Evolutionary conservation across 192 early-diverging fungal genomes (phyloP).

Genomic region (Coemansia sp.): DNA sequence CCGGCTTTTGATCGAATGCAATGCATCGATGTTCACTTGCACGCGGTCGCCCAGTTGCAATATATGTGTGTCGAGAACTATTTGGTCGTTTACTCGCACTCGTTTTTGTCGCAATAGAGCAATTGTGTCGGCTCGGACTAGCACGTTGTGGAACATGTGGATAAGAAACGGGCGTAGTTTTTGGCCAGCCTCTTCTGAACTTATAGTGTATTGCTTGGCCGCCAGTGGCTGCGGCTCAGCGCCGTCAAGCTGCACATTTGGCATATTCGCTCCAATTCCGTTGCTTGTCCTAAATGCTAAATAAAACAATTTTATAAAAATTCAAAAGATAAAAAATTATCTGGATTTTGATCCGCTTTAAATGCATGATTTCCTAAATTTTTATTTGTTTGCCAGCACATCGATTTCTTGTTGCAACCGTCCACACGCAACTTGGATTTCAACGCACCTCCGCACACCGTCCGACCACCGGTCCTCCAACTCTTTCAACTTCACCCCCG

Average conservation of each 20-base stretch:
- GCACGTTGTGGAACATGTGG: constrained; percentile 32
- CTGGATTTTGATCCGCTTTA: neutral
- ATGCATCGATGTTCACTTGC: constrained; percentile 47
- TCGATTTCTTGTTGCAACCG: constrained; percentile 2
- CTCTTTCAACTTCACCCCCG: constrained; percentile 27
- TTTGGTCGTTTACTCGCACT: constrained; percentile 58
- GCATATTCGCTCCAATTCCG: neutral
- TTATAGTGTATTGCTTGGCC: constrained; percentile 13
- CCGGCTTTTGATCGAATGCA: constrained; percentile 42
- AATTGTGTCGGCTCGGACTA: constrained; percentile 30
- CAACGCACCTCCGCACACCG: constrained; percentile 38
- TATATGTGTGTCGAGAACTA: constrained; percentile 54
- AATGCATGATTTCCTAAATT: no score
- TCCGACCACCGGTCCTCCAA: constrained; percentile 39
- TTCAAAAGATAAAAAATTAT: neutral
- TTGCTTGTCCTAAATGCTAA: neutral
- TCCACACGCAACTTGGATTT: constrained; percentile 45
- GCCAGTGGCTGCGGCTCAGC: neutral
- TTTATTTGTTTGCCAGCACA: no score
- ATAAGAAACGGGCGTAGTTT: constrained; percentile 40
- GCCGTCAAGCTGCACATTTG: neutral
- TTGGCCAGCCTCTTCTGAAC: constrained; percentile 9
- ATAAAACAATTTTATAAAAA: neutral
- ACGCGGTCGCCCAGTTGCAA: constrained; percentile 55
- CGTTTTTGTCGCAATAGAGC: constrained; percentile 37